Evolutionary conservation across 495 filamentous ascomycete genomes (phyloP).

Genomic region (Penicillium cosmopolitanum): DNA sequence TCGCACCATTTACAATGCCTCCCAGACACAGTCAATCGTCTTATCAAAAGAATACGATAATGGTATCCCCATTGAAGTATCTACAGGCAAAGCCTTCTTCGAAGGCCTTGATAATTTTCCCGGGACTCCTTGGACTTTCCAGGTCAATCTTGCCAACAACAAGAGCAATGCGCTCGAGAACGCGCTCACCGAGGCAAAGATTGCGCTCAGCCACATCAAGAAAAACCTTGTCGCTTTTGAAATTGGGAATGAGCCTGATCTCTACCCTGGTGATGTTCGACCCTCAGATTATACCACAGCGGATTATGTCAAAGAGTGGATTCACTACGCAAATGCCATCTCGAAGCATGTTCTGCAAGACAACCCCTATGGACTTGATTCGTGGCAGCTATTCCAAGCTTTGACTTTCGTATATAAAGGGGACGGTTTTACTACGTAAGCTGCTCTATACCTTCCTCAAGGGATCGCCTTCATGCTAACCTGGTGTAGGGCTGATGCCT

Average conservation of each 20-base stretch:
- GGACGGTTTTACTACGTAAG: constrained; percentile 14
- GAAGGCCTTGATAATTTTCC: constrained; percentile 25
- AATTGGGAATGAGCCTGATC: constrained; percentile 24
- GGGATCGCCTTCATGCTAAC: neutral
- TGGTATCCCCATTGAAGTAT: constrained; percentile 22
- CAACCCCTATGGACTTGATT: constrained; percentile 19
- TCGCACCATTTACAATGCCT: constrained; percentile 19
- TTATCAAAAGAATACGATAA: constrained; percentile 16
- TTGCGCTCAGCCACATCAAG: constrained; percentile 20
- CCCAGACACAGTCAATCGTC: constrained; percentile 16
- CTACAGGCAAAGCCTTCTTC: constrained; percentile 13
- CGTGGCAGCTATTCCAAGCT: constrained; percentile 21
- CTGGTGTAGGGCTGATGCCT: constrained; percentile 11
- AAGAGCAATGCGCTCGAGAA: constrained; percentile 19
- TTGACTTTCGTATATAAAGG: constrained; percentile 20
- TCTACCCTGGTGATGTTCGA: constrained; percentile 19
- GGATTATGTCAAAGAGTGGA: constrained; percentile 23
- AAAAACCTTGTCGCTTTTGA: constrained; percentile 20
- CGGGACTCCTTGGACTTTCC: constrained; percentile 22
- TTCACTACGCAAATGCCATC: constrained; percentile 18
- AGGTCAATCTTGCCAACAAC: constrained; percentile 26
- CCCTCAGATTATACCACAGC: constrained; percentile 11
- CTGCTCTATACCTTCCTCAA: too few species aligned
- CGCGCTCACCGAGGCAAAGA: constrained; percentile 16
- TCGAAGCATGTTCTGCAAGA: constrained; percentile 18